Conservation (phyloP, 495 filamentous ascomycete species). For the Tuber borchii region DNA sequence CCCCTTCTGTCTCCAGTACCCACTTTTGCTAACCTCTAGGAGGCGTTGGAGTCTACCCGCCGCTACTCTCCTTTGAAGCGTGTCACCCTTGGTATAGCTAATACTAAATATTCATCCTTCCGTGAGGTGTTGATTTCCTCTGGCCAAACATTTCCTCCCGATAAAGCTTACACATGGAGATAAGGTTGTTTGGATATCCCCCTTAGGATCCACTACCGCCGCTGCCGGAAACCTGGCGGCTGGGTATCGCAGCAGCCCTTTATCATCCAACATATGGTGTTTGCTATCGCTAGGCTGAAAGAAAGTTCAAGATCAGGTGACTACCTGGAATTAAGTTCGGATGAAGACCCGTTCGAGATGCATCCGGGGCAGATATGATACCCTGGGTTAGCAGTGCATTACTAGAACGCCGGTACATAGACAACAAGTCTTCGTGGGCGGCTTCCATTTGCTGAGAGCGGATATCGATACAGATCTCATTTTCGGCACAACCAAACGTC, state of each 20-base stretch:
- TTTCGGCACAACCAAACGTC: not conserved
- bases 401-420: not conserved
- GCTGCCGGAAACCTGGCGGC: constrained; percentile 24
- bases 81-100: not conserved
- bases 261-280: constrained; percentile 23
- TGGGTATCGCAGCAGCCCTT: constrained; percentile 10
- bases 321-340: not conserved
- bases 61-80: not conserved
- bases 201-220: constrained; percentile 31
- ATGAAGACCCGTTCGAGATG: not conserved
- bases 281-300: not conserved
- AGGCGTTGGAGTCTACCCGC: not conserved
- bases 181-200: constrained; percentile 24
- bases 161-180: constrained; percentile 13
- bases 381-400: constrained; percentile 5
- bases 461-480: not conserved
- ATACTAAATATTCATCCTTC: not conserved
- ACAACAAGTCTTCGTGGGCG: constrained; percentile 25
- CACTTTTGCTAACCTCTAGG: not conserved
- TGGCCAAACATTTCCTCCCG: not conserved
- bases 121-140: not conserved
- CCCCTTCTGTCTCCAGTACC: not conserved
- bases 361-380: constrained; percentile 11
- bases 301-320: not conserved
- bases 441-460: constrained; percentile 26